Conservation (phyloP, 805 yeast species). For the Maudiozyma pseudohumilis region DNA sequence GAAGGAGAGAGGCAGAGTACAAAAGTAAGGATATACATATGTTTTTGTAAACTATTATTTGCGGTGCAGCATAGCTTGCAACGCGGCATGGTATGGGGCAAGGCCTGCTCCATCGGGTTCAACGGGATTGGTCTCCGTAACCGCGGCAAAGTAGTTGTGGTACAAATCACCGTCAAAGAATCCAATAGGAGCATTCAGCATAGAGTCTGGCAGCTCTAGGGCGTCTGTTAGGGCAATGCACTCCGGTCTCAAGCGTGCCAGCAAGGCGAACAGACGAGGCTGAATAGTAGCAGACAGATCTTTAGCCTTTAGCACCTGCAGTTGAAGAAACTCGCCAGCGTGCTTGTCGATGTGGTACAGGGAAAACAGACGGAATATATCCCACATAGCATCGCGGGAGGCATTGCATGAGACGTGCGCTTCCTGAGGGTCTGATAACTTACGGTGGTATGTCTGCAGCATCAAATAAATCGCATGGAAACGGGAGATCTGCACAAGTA, state of each 20-base stretch:
- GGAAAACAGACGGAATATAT: constrained; percentile 54
- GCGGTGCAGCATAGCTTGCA: constrained; percentile 32
- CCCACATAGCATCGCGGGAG: constrained; percentile 41
- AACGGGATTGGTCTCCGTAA: constrained; percentile 43
- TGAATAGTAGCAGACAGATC: constrained; percentile 36
- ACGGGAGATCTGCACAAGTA: constrained; percentile 31
- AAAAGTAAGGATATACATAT: constrained; percentile 12
- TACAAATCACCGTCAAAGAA: constrained; percentile 74
- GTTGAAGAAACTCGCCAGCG: constrained; percentile 62
- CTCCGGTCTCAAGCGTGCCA: constrained; percentile 49
- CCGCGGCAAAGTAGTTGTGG: constrained; percentile 63
- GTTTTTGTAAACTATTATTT: constrained; percentile 14
- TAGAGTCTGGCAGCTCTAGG: constrained; percentile 69
- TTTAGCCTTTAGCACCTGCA: constrained; percentile 43
- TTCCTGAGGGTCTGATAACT: constrained; percentile 13
- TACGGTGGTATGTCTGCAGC: constrained; percentile 25
- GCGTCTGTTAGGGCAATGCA: constrained; percentile 76
- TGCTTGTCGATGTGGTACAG: constrained; percentile 57
- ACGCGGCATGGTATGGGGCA: constrained; percentile 30
- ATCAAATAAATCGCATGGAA: constrained; percentile 34
- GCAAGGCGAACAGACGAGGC: constrained; percentile 35
- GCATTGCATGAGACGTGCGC: constrained; percentile 21
- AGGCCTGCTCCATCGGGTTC: constrained; percentile 44
- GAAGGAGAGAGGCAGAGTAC: not conserved
- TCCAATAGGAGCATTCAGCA: constrained; percentile 78